Evolutionary conservation across 768 basidiomycete genomes (phyloP).

Genomic region (Leccinum subgranulosum): DNA sequence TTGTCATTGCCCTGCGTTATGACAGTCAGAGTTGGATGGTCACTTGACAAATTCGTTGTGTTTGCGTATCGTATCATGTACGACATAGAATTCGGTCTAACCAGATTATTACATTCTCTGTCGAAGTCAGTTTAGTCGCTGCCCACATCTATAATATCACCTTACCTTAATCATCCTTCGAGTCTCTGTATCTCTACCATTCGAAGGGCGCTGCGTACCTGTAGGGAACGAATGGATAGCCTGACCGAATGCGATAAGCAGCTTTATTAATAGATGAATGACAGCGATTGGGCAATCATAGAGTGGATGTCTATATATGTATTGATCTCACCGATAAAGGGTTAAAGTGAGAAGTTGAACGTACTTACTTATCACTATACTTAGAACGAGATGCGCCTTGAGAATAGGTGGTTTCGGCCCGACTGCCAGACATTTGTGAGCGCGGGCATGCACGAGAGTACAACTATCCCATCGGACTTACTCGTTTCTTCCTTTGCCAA

Average conservation of each 20-base stretch:
- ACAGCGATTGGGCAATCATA: conserved; percentile 59
- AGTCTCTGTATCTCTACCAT: not conserved
- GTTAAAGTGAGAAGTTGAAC: not conserved
- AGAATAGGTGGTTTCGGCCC: conserved; percentile 58
- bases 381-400: conserved; percentile 45
- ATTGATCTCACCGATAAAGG: conserved; percentile 21
- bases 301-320: conserved; percentile 49
- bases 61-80: not conserved
- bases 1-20: not conserved
- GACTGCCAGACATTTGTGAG: conserved; percentile 83
- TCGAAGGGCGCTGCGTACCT: not conserved
- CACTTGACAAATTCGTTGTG: not conserved
- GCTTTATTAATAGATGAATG: conserved; percentile 24
- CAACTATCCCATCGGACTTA: conserved; percentile 57
- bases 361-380: not conserved
- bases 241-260: conserved; percentile 2
- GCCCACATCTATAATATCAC: not conserved
- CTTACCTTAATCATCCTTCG: not conserved
- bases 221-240: not conserved
- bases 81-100: not conserved
- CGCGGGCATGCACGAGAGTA: conserved; percentile 85
- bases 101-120: not conserved
- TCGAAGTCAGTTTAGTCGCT: not conserved
- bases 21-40: not conserved
- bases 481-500: conserved; percentile 54